These are phyloP conservation scores for Pleurotus giganteus DNA, from an alignment of 768 basidiomycete species.

Conservation along the genomic window DNA sequence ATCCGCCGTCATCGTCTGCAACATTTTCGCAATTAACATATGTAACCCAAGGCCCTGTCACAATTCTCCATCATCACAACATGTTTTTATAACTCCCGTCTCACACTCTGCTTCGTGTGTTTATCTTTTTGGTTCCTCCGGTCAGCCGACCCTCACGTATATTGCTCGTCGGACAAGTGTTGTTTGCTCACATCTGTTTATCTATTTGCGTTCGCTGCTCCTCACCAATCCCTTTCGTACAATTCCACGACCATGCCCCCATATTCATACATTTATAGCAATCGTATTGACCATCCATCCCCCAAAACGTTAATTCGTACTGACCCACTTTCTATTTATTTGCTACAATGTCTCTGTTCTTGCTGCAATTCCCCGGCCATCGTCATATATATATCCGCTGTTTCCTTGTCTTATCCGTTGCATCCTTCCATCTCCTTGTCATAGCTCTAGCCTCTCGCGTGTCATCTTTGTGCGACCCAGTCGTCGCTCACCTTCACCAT, in stretches of 20 bases:
- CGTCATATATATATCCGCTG: conserved; percentile 18
- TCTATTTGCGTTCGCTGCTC: background rate
- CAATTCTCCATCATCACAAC: conserved; percentile 32
- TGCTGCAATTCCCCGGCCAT: conserved; percentile 5
- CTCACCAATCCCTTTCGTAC: conserved; percentile 25
- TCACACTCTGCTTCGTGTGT: conserved; percentile 36
- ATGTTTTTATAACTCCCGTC: conserved; percentile 32
- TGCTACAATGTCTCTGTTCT: conserved; percentile 1
- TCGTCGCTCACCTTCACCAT: conserved; percentile 18
- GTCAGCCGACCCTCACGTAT: conserved; percentile 15
- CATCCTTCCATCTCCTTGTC: conserved; percentile 19
- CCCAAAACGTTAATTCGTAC: conserved; percentile 1
- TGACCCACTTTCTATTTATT: conserved; percentile 5
- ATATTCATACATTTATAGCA: conserved; percentile 10
- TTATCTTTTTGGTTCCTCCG: conserved; percentile 27
- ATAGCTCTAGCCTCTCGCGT: conserved; percentile 11
- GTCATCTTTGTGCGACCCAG: conserved; percentile 14
- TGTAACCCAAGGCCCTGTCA: conserved; percentile 16
- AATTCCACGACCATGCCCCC: conserved; percentile 18
- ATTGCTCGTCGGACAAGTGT: conserved; percentile 9
- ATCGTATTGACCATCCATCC: background rate
- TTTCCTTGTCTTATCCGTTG: conserved; percentile 15
- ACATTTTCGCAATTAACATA: conserved; percentile 19
- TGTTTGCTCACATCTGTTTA: conserved; percentile 9
- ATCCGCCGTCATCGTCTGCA: conserved; percentile 25